phyloP scores from a whole-genome alignment of 352 stramenopile species.

The Phytophthora europaea region DNA sequence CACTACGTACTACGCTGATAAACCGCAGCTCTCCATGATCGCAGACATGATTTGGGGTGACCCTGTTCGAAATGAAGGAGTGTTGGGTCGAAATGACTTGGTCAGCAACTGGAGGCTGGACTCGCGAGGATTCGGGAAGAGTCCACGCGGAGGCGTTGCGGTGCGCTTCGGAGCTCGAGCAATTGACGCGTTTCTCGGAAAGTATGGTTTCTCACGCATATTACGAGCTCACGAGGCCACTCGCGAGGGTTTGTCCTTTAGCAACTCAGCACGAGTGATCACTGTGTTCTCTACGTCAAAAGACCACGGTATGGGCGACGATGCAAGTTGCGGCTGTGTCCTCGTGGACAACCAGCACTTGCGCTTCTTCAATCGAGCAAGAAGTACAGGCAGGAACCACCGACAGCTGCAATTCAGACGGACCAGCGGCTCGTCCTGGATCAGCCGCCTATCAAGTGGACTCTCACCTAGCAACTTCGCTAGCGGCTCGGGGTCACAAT shows the following conservation, averaged over 20 bases:
- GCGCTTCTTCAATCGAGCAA: slow-evolving; percentile 62
- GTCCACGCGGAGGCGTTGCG: slow-evolving; percentile 62
- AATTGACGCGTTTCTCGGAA: slow-evolving; percentile 65
- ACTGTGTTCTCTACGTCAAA: slow-evolving; percentile 85
- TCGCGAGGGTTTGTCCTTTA: slow-evolving; percentile 86
- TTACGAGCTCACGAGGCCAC: slow-evolving; percentile 81
- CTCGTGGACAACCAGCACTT: slow-evolving; percentile 76
- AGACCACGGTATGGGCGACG: slow-evolving; percentile 70
- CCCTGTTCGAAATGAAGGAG: slow-evolving; percentile 32
- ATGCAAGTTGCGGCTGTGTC: slow-evolving; percentile 69
- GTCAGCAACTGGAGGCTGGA: slow-evolving; percentile 52
- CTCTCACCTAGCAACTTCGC: slow-evolving; percentile 2
- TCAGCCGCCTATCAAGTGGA: slow-evolving; percentile 17
- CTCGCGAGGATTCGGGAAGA: slow-evolving; percentile 57
- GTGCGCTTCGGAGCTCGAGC: slow-evolving; percentile 83
- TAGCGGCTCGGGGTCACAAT: background rate
- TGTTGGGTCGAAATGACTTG: slow-evolving; percentile 30
- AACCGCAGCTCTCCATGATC: slow-evolving; percentile 59
- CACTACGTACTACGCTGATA: slow-evolving; percentile 41
- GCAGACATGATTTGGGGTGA: slow-evolving; percentile 79
- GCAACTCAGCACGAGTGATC: slow-evolving; percentile 64
- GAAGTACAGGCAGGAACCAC: slow-evolving; percentile 21
- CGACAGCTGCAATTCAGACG: slow-evolving; percentile 30
- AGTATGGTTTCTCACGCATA: slow-evolving; percentile 68
- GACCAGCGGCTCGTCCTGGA: slow-evolving; percentile 16